Conservation (phyloP, 2,329 filamentous ascomycete species). For the Graphilbum ipis-grandicollis region DNA sequence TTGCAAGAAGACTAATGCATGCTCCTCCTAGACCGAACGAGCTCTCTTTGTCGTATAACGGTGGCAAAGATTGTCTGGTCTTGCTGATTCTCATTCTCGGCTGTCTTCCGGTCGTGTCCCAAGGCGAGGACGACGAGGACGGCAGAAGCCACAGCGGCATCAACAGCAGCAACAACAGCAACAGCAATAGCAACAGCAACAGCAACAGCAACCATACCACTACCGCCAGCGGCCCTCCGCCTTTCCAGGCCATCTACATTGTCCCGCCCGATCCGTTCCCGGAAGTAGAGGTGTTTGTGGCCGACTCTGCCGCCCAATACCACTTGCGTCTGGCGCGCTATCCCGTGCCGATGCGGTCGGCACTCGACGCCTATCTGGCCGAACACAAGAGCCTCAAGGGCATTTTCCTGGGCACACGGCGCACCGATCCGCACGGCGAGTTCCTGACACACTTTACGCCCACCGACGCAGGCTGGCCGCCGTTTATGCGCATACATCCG, state of each 20-base stretch:
- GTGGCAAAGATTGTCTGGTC: slow-evolving; percentile 93
- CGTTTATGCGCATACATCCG: slow-evolving; percentile 83
- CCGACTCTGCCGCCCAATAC: slow-evolving; percentile 46
- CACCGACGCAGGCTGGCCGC: slow-evolving; percentile 80
- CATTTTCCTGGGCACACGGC: slow-evolving; percentile 72
- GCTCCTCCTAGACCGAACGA: slow-evolving; percentile 44
- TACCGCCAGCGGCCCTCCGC: slow-evolving; percentile 18
- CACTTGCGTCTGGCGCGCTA: slow-evolving; percentile 62
- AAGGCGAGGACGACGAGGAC: no score
- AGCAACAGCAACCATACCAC: slow-evolving; percentile 4
- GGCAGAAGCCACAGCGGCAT: no score
- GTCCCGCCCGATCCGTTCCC: slow-evolving; percentile 68
- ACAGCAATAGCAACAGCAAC: no score
- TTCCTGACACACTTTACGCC: slow-evolving; percentile 65
- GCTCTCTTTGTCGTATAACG: slow-evolving; percentile 87
- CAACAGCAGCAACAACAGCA: background rate
- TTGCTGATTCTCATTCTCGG: slow-evolving; percentile 76
- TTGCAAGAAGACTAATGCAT: background rate
- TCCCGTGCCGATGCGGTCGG: slow-evolving; percentile 61
- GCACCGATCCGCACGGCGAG: slow-evolving; percentile 83
- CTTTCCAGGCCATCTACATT: slow-evolving; percentile 74
- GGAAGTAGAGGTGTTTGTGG: slow-evolving; percentile 75
- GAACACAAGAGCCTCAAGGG: slow-evolving; percentile 50
- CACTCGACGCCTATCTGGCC: slow-evolving; percentile 59
- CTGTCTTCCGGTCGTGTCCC: slow-evolving; percentile 29